Conservation (phyloP, 1,139 yeast species). For the Suhomyces coccinellae region DNA sequence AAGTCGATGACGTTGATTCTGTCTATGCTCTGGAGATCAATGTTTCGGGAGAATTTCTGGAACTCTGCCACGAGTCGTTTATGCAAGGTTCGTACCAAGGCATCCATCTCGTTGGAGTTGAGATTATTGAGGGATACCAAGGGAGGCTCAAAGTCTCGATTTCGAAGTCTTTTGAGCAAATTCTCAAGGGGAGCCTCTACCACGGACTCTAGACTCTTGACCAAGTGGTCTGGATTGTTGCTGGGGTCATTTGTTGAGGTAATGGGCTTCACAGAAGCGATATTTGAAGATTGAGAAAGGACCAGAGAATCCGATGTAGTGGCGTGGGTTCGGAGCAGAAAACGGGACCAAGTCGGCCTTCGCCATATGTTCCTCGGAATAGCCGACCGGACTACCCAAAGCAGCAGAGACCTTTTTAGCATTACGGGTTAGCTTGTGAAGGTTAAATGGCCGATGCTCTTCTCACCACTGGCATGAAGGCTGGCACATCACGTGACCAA, state of each 20-base stretch:
- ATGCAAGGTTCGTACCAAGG: conserved; percentile 5
- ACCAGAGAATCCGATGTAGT: too few relatives aligned
- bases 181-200: not conserved
- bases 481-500: conserved; percentile 2
- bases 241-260: not conserved
- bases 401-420: not conserved
- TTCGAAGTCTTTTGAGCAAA: conserved; percentile 1
- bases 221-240: not conserved
- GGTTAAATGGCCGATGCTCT: conserved; percentile 8
- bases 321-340: too few relatives aligned
- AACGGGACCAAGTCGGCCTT: too few relatives aligned
- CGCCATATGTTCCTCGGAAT: not conserved
- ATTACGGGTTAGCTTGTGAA: not conserved
- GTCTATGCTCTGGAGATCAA: not conserved
- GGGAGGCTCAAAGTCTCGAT: conserved; percentile 10
- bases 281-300: too few relatives aligned
- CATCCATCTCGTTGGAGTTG: conserved; percentile 3
- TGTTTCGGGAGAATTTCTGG: not conserved
- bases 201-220: not conserved
- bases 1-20: conserved; percentile 22
- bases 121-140: conserved; percentile 13
- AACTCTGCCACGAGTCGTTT: conserved; percentile 6
- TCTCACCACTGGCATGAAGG: not conserved
- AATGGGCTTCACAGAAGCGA: too few relatives aligned
- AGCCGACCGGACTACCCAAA: not conserved